phyloP scores from a whole-genome alignment of 257 asterid genomes.

The Eucommia ulmoides region DNA sequence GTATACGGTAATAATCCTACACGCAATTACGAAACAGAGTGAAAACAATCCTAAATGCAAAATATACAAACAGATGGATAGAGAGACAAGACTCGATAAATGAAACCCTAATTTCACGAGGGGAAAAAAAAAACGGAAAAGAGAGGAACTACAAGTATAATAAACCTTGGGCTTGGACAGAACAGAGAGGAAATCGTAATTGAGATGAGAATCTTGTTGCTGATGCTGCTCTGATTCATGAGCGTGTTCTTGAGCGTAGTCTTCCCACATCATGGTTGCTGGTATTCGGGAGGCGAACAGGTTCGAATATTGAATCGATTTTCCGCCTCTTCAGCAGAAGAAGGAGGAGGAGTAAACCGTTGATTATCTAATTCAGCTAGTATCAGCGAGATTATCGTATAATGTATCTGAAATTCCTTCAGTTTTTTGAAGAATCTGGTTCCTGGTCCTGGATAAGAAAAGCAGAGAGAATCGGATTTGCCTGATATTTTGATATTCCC shows the following conservation, averaged over 20 bases:
- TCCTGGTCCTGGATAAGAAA: no score
- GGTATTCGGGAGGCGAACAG: no score
- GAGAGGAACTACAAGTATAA: no score
- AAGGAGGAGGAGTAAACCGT: no score
- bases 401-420: no score
- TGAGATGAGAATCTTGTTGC: constrained; percentile 26
- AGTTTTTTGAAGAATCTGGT: no score
- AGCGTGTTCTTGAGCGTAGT: constrained; percentile 17
- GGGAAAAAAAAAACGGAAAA: not conserved
- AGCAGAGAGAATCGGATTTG: no score
- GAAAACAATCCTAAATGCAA: not conserved
- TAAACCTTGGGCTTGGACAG: constrained; percentile 58
- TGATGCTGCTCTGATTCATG: constrained; percentile 18
- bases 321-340: no score
- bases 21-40: constrained; percentile 2
- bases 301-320: no score
- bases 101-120: not conserved
- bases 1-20: constrained; percentile 74
- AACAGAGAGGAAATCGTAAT: constrained; percentile 57
- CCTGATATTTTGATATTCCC: no score
- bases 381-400: no score
- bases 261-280: constrained; percentile 20
- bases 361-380: no score
- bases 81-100: not conserved
- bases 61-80: not conserved